A percentile compares a stretch with the other conserved stretches of the same genome.
Evolutionary conservation across 495 filamentous ascomycete species (phyloP).

Genomic region (Tirmania nivea): DNA sequence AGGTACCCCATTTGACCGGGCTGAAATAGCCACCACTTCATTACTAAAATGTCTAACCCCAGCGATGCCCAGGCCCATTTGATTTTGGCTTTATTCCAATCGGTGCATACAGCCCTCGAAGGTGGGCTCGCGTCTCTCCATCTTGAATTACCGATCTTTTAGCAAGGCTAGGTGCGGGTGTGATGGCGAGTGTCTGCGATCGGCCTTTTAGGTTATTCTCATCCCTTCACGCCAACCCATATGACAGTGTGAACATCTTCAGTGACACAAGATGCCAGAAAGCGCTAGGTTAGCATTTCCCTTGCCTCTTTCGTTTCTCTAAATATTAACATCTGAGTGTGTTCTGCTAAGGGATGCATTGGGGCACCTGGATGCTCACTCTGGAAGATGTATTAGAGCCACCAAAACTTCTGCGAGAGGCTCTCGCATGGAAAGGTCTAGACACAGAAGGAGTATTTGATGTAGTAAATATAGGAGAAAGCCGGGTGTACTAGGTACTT

Average conservation of each 20-base stretch:
- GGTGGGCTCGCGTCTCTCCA: background rate
- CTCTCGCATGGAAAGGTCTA: conserved; percentile 46
- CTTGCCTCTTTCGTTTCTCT: too few species aligned
- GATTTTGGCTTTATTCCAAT: conserved; percentile 91
- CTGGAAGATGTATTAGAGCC: conserved; percentile 80
- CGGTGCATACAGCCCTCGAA: conserved; percentile 70
- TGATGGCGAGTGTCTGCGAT: too few species aligned
- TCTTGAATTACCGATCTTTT: too few species aligned
- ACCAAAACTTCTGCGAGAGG: conserved; percentile 48
- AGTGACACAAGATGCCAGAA: conserved; percentile 59
- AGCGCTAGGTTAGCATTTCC: conserved; percentile 34
- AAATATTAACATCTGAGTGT: too few species aligned
- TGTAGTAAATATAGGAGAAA: conserved; percentile 71
- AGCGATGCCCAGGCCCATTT: conserved; percentile 39
- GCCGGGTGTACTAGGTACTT: conserved; percentile 24
- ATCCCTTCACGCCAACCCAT: conserved; percentile 66
- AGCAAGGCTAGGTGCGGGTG: too few species aligned
- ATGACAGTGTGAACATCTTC: conserved; percentile 80
- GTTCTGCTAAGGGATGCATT: conserved; percentile 60
- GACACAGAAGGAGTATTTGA: conserved; percentile 68
- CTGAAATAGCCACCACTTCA: too few species aligned
- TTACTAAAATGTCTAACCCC: too few species aligned
- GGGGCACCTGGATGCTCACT: conserved; percentile 83
- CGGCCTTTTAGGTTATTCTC: conserved; percentile 5
- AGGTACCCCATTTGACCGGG: too few species aligned